Evolutionary conservation across 2,329 filamentous ascomycete species (phyloP), one percentile per base, ranked within the genome.

Genomic region (Xylogone sp.): DNA sequence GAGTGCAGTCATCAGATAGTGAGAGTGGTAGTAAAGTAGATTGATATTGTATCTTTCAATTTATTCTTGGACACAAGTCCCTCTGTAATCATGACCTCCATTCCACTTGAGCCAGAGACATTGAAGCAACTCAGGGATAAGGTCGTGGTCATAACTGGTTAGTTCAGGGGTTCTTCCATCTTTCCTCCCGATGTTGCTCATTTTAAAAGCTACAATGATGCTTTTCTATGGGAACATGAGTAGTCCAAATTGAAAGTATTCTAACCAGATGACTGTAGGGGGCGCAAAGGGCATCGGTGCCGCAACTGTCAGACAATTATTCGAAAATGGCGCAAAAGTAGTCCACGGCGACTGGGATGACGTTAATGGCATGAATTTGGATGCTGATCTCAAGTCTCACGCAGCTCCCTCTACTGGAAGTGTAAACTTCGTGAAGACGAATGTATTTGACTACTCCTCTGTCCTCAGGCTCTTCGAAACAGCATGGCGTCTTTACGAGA

Each of bases 271-370:
- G 46, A 2, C n/a, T 29, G 21, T 48, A 75, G 79, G 81, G 45
- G 77, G 77, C 48, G 78, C 77, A 0, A 80, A 78, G 2, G 82
- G 82, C 9, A 84, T 84, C 49, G 81, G 81, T 22, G 71, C 81
- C 10, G 76, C 77, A 47, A 82, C 81, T 1, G 71, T 75, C 2
- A 62, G 73, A 7, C 67, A 76, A 2, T 73, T 83, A n/a, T 68
- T 82, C 12, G 63, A 71, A 1, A 63, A 74, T 1, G 80, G 79
- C n/a, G 81, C 79, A 13, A 71, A 69, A n/a, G 78, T 85, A 13
- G 71, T 82, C 48, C 74, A 73, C 20, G 75, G 71, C 27, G 82
- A 86, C 57, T 53, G 46, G 44, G 49, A 58, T 24, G 27, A 12
- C 2, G 22, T 2, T 13, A 43, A 29, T 20, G 44, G 49, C 20